Conservation (phyloP, 331 rosid genomes). For the Pyracantha coccinea region DNA sequence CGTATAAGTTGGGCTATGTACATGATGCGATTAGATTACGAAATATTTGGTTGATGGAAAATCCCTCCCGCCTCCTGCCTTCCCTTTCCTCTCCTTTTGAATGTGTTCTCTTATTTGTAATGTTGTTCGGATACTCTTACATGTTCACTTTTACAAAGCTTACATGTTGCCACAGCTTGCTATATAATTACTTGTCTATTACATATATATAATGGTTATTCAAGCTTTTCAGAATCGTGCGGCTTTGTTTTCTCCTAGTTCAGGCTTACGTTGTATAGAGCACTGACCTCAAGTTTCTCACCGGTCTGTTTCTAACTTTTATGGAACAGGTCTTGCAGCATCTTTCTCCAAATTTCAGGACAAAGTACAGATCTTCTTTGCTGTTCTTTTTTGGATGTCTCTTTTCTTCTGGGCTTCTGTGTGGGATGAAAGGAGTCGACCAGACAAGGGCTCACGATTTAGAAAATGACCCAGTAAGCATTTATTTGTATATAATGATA, state of each 20-base stretch:
- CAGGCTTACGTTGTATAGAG: neutral
- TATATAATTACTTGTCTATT: neutral
- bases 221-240: neutral
- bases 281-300: neutral
- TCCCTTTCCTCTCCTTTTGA: neutral
- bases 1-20: too few species aligned
- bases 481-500: slow-evolving; percentile 46
- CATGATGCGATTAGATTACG: neutral
- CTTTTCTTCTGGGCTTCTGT: slow-evolving; percentile 89
- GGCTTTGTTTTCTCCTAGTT: neutral
- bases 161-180: neutral
- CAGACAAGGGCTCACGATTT: slow-evolving; percentile 66
- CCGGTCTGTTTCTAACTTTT: slow-evolving; percentile 3
- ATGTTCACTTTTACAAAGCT: neutral
- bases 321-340: slow-evolving; percentile 37
- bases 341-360: slow-evolving; percentile 54
- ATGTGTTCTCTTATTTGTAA: neutral
- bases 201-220: neutral
- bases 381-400: slow-evolving; percentile 97
- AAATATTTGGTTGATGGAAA: neutral
- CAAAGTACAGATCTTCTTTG: slow-evolving; percentile 72
- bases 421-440: slow-evolving; percentile 73
- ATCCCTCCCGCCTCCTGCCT: neutral
- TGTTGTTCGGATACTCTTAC: neutral
- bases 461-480: slow-evolving; percentile 53